These are phyloP conservation scores for Cyphellophora attinorum DNA, from an alignment of 2,329 filamentous ascomycete species.

Conservation along the genomic window DNA sequence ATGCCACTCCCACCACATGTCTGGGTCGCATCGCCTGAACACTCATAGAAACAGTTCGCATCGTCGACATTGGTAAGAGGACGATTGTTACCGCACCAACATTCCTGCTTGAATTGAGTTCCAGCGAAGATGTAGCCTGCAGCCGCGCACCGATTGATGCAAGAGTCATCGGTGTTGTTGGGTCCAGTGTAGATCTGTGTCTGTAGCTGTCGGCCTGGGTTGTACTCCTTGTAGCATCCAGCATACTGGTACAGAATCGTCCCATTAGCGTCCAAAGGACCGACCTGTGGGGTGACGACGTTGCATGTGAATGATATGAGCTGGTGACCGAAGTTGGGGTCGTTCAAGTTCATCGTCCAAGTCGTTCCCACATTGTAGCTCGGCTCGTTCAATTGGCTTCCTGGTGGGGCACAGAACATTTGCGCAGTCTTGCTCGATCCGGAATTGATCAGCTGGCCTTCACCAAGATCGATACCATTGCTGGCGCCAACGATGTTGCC, in stretches of 20 bases:
- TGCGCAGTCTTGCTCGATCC: constrained; percentile 43
- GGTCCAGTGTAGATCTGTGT: constrained; percentile 16
- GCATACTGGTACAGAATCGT: constrained; percentile 18
- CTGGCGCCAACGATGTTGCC: constrained; percentile 42
- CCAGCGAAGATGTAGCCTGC: constrained; percentile 19
- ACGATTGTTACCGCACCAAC: constrained; percentile 24
- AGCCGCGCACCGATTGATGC: constrained; percentile 18
- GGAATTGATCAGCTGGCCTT: constrained; percentile 42
- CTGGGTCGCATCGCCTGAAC: constrained; percentile 17
- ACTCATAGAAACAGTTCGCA: constrained; percentile 17
- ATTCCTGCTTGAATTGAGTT: constrained; percentile 23
- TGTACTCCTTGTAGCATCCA: constrained; percentile 24
- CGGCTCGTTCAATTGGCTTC: constrained; percentile 47
- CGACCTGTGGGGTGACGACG: constrained; percentile 11
- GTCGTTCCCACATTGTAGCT: constrained; percentile 36
- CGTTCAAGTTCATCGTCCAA: constrained; percentile 35
- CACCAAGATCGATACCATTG: constrained; percentile 49
- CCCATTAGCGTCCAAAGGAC: constrained; percentile 9
- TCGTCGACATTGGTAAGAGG: constrained; percentile 18
- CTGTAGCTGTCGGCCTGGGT: constrained; percentile 22
- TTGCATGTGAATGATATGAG: constrained; percentile 13
- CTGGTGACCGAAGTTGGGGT: constrained; percentile 27
- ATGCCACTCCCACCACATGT: constrained; percentile 19
- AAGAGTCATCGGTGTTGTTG: constrained; percentile 21
- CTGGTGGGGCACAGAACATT: constrained; percentile 47